These are phyloP conservation scores for Phialophora verrucosa DNA, from an alignment of 2,329 filamentous ascomycete genomes.

Conservation along the genomic window DNA sequence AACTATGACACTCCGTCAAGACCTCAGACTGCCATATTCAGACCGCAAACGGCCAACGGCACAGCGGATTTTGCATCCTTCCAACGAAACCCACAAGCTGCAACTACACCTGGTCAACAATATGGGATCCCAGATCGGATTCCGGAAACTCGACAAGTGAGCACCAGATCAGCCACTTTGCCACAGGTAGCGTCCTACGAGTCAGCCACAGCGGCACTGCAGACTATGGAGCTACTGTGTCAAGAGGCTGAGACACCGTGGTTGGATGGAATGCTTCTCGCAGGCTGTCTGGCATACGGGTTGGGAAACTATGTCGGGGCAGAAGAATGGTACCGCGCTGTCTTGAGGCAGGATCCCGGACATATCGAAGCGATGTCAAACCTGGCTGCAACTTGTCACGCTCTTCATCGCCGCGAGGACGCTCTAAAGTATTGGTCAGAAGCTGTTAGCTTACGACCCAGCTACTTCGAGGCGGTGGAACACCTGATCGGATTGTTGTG, in stretches of 20 bases:
- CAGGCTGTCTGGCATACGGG: conserved; percentile 89
- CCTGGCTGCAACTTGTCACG: conserved; percentile 84
- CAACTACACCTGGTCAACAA: conserved; percentile 4
- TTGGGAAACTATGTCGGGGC: conserved; percentile 79
- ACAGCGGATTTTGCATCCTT: conserved; percentile 9
- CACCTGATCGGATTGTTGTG: conserved; percentile 90
- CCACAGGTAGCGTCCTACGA: conserved; percentile 27
- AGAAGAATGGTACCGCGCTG: conserved; percentile 59
- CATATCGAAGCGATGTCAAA: conserved; percentile 95
- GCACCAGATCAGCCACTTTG: neutral
- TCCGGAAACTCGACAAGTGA: conserved; percentile 9
- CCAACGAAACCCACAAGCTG: neutral
- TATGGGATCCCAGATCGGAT: conserved; percentile 20
- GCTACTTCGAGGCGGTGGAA: conserved; percentile 92
- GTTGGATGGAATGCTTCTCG: conserved; percentile 90
- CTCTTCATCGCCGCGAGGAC: conserved; percentile 79
- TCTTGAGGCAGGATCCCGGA: conserved; percentile 63
- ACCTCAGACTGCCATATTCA: conserved; percentile 37
- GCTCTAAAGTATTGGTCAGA: conserved; percentile 84
- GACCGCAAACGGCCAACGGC: conserved; percentile 24
- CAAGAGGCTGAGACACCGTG: conserved; percentile 83
- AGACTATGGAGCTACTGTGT: conserved; percentile 75
- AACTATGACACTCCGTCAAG: conserved; percentile 34
- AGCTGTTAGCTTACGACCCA: conserved; percentile 81
- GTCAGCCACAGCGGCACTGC: conserved; percentile 68